phyloP scores from a whole-genome alignment of 2,329 filamentous ascomycete genomes.

The Aspergillus felis region DNA sequence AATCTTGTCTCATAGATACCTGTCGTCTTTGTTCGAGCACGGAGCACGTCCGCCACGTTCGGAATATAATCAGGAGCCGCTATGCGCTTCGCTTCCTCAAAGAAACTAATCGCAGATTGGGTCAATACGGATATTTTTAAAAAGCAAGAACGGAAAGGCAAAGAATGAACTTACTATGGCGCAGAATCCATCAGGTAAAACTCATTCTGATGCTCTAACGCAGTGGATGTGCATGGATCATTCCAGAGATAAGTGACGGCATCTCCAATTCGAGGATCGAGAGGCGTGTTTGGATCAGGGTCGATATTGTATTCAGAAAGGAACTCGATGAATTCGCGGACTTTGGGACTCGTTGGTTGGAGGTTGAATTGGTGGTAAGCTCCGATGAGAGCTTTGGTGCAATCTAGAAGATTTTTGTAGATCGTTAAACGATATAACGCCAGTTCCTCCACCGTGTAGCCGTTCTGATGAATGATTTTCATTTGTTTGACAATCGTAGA shows the following conservation, averaged over 20 bases:
- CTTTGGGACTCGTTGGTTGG: constrained; percentile 67
- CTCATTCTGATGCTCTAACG: constrained; percentile 93
- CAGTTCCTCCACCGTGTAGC: constrained; percentile 90
- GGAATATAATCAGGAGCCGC: constrained; percentile 81
- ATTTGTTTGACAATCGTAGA: constrained; percentile 99
- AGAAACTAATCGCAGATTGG: constrained; percentile 64
- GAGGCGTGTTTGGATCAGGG: constrained; percentile 78
- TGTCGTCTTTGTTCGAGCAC: constrained; percentile 95
- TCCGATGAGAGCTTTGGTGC: constrained; percentile 85
- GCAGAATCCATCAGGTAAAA: constrained; percentile 99
- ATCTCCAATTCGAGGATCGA: constrained; percentile 75
- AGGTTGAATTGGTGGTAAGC: constrained; percentile 92
- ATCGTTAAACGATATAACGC: constrained; percentile 93
- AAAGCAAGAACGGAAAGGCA: background rate
- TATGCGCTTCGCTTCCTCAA: constrained; percentile 87
- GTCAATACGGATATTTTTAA: constrained; percentile 20
- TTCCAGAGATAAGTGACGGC: constrained; percentile 87
- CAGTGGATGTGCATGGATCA: constrained; percentile 73
- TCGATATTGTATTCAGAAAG: constrained; percentile 85
- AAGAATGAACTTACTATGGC: constrained; percentile 69
- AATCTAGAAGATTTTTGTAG: constrained; percentile 97
- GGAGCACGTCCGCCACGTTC: constrained; percentile 88
- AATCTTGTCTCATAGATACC: constrained; percentile 99
- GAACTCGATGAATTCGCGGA: constrained; percentile 71
- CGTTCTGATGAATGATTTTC: constrained; percentile 99